Percentiles rank a stretch among this genome's conserved stretches.
Conservation (phyloP, 73 alveolate genomes). For the Urostyla sp. region DNA sequence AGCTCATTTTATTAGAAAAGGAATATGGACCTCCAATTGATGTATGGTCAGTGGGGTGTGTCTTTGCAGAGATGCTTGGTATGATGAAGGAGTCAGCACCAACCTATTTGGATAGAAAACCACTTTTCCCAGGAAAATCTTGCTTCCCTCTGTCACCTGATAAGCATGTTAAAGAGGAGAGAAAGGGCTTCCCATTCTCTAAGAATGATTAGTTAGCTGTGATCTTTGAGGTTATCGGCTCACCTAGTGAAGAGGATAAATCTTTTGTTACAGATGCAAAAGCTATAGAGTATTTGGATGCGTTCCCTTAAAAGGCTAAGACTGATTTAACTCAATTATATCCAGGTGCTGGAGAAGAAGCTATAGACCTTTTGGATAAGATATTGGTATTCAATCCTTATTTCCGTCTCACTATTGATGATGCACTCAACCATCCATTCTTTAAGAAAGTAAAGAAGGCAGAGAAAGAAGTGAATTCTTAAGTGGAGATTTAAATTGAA, state of each 20-base stretch:
- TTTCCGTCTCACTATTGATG: conserved; percentile 83
- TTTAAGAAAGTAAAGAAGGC: conserved; percentile 57
- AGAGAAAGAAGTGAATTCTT: conserved; percentile 40
- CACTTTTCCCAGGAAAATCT: conserved; percentile 97
- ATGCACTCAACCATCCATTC: conserved; percentile 83
- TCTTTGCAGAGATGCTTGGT: conserved; percentile 94
- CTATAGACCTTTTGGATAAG: conserved; percentile 73
- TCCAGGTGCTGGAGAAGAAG: conserved; percentile 79
- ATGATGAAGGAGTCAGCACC: conserved; percentile 95
- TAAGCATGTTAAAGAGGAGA: conserved; percentile 80
- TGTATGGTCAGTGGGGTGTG: conserved; percentile 96
- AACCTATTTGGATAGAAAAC: conserved; percentile 89
- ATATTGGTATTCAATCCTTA: conserved; percentile 78
- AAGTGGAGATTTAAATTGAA: background rate
- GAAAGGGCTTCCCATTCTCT: conserved; percentile 85
- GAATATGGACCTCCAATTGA: conserved; percentile 95
- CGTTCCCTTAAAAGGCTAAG: conserved; percentile 69
- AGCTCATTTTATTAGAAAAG: conserved; percentile 93
- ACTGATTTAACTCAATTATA: conserved; percentile 16
- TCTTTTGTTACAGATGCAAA: conserved; percentile 84
- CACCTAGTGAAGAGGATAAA: conserved; percentile 89
- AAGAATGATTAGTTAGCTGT: conserved; percentile 88
- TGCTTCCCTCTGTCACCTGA: conserved; percentile 98
- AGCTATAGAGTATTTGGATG: conserved; percentile 82
- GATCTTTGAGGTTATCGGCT: conserved; percentile 87